Base-by-base conservation (phyloP, 140 eudicot genomes). In the Erigeron philadelphicus region DNA sequence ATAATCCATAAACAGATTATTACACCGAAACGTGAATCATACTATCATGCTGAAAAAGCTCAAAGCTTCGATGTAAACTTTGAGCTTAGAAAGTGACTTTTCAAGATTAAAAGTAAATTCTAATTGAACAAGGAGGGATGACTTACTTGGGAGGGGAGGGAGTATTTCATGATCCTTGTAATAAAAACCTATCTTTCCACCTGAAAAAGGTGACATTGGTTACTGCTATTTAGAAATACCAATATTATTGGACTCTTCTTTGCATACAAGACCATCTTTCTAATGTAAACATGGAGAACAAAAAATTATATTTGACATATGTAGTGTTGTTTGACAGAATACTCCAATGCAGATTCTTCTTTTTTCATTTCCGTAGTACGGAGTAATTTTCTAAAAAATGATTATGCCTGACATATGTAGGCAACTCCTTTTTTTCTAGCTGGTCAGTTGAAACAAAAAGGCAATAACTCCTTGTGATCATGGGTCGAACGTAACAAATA, bases 61-160 rank as follows among this genome's bases (percentile, higher is more conserved):
- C n/a, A 41, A 52, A 21, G 47, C 19, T 42, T 2, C 11, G 11
- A 15, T 52, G n/a, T 63, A 31, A 31, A 35, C 41, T 15, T 11
- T 31, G 8, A 10, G 47, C 11, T 70, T 7, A 58, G 8, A 21
- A 46, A 11, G 49, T 75, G 59, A 71, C 72, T 52, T 55, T 42
- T 13, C 38, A 44, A 76, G 61, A 71, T 53, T 57, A 58, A 72
- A 47, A 66, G 47, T 53, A 21, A 62, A 52, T 56, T 64, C 13
- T 7, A 72, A 41, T 9, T 48, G 23, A 42, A 43, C 18, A 13
- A 35, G 31, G 18, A 50, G 35, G 25, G 17, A 45, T 67, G 54
- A 72, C 86, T 61, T 68, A 86, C 98, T 89, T 45, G 98, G 98
- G 31, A 92, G 84, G 47, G 98, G 95, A 76, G 98, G 98, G 65